Evolutionary conservation across 345 rosid genomes (phyloP).

Genomic region (Chamaenerion angustifolium): DNA sequence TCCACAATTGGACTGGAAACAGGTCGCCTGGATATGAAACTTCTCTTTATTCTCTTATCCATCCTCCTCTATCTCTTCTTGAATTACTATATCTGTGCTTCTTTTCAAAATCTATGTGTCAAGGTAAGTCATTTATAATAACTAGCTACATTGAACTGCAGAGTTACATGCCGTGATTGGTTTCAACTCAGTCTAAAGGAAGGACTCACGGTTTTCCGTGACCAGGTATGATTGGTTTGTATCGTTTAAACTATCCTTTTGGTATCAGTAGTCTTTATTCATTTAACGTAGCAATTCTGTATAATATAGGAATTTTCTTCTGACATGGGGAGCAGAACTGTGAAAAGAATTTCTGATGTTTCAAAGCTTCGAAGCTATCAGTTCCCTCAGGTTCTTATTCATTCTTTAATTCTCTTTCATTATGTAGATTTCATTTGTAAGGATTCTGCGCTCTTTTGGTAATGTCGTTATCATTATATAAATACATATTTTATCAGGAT

Average conservation of each 20-base stretch:
- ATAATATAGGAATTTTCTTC: slow-evolving; percentile 79
- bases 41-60: slow-evolving; percentile 3
- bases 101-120: too few relatives aligned
- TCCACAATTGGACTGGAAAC: slow-evolving; percentile 99
- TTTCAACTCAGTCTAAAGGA: slow-evolving; percentile 99
- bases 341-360: slow-evolving; percentile 91
- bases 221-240: slow-evolving; percentile 43
- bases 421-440: too few relatives aligned
- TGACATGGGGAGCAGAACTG: slow-evolving; percentile 98
- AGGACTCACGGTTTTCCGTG: slow-evolving; percentile 97
- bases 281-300: not conserved
- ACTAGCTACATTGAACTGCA: slow-evolving; percentile 18
- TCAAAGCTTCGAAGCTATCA: slow-evolving; percentile 80
- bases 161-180: slow-evolving; percentile 99
- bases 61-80: too few relatives aligned
- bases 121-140: not conserved
- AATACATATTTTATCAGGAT: slow-evolving; percentile 36
- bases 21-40: slow-evolving; percentile 34
- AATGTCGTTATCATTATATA: not conserved
- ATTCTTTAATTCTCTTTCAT: not conserved
- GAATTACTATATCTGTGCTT: too few relatives aligned
- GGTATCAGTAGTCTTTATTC: not conserved
- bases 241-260: not conserved
- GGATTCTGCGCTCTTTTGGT: too few relatives aligned
- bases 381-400: slow-evolving; percentile 66